phyloP scores from a whole-genome alignment of 73 alveolate genomes.

The Paramecium bursaria region DNA sequence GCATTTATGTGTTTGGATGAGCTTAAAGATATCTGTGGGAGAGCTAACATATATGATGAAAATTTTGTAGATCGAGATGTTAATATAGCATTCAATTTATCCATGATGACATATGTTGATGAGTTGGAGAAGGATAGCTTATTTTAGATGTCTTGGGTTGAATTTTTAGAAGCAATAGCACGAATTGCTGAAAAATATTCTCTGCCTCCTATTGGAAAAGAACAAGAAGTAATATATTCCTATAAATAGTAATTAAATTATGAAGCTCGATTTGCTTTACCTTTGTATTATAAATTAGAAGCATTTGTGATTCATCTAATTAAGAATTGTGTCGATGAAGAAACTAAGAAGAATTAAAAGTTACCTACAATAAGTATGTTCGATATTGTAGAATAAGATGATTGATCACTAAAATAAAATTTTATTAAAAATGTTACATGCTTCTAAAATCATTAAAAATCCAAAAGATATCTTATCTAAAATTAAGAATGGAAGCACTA shows the following conservation, averaged over 20 bases:
- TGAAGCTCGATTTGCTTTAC: constrained; percentile 6
- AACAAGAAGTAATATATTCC: not conserved
- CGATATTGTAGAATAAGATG: constrained; percentile 41
- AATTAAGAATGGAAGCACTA: constrained; percentile 59
- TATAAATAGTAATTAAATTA: not conserved
- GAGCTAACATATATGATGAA: constrained; percentile 66
- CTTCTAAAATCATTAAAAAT: not conserved
- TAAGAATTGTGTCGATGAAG: constrained; percentile 21
- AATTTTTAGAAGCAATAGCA: constrained; percentile 39
- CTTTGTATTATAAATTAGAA: not conserved
- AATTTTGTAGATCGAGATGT: constrained; percentile 75
- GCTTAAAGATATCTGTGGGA: constrained; percentile 59
- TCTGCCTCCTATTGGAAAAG: constrained; percentile 21
- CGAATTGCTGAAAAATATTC: constrained; percentile 46
- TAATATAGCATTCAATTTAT: constrained; percentile 70
- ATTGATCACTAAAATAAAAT: too few species aligned
- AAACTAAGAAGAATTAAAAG: constrained; percentile 25
- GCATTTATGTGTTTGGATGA: constrained; percentile 77
- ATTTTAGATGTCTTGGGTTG: constrained; percentile 49
- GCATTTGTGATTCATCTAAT: constrained; percentile 54
- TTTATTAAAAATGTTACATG: too few species aligned
- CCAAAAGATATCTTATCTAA: not conserved
- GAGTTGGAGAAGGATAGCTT: constrained; percentile 77
- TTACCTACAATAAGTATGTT: constrained; percentile 37
- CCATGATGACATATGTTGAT: constrained; percentile 83